These are phyloP conservation scores for Russula sp. DNA, from an alignment of 768 basidiomycete genomes.

Conservation along the genomic window DNA sequence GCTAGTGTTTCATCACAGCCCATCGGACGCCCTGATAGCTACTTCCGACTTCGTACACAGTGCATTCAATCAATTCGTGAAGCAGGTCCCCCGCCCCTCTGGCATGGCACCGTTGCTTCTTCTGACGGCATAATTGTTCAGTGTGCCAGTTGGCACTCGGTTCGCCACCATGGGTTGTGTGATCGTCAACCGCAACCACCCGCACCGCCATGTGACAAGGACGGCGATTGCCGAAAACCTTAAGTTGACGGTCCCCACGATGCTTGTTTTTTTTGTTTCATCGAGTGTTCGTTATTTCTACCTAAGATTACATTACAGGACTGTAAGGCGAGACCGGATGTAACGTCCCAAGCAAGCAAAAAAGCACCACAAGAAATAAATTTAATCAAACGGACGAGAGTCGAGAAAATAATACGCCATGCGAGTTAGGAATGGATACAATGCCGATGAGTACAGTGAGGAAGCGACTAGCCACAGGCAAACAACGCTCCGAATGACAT, in stretches of 20 bases:
- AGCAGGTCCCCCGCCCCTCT: background rate
- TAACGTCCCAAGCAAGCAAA: slow-evolving; percentile 20
- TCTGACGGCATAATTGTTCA: slow-evolving; percentile 11
- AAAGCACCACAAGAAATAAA: slow-evolving; percentile 24
- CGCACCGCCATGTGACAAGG: background rate
- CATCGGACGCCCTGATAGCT: slow-evolving; percentile 2
- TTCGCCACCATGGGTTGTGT: slow-evolving; percentile 1
- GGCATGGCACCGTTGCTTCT: slow-evolving; percentile 4
- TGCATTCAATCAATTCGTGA: slow-evolving; percentile 14
- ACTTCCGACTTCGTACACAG: background rate
- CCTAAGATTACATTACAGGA: slow-evolving; percentile 26
- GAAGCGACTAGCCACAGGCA: slow-evolving; percentile 23
- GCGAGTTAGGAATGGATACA: slow-evolving; percentile 24
- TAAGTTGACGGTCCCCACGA: background rate
- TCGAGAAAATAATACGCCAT: slow-evolving; percentile 24
- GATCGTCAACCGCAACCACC: background rate
- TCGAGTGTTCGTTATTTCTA: slow-evolving; percentile 25
- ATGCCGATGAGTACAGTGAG: slow-evolving; percentile 25
- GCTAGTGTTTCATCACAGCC: slow-evolving; percentile 18
- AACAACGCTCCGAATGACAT: slow-evolving; percentile 23
- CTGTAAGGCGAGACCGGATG: slow-evolving; percentile 21
- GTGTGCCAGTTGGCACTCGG: background rate
- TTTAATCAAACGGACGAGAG: slow-evolving; percentile 19
- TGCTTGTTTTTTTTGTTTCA: slow-evolving; percentile 3
- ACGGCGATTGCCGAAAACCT: slow-evolving; percentile 6